Evolutionary conservation across 306 rosid species (phyloP).

Genomic region (Canavalia ensiformis): DNA sequence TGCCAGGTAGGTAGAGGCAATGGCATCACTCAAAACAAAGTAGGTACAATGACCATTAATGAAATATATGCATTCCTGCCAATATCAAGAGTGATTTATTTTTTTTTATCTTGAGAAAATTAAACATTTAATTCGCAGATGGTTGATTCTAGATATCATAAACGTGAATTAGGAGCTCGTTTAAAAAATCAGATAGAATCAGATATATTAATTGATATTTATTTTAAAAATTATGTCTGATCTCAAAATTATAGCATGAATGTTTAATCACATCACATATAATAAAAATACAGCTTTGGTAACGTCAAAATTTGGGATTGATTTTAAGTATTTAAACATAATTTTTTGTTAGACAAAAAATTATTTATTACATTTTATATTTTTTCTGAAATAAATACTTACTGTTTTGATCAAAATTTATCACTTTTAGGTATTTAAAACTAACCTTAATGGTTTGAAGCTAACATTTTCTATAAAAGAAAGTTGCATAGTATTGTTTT

Average conservation of each 20-base stretch:
- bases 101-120: background rate
- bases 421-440: too few species aligned
- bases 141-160: background rate
- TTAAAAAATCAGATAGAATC: background rate
- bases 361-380: too few species aligned
- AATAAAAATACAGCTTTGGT: too few species aligned
- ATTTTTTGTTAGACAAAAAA: too few species aligned
- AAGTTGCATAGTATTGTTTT: too few species aligned
- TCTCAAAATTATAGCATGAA: background rate
- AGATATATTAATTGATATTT: background rate
- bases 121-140: background rate
- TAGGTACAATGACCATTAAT: background rate
- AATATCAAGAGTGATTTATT: background rate
- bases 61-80: background rate
- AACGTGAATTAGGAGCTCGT: background rate
- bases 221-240: background rate
- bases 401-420: too few species aligned
- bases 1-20: constrained; percentile 1
- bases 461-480: too few species aligned
- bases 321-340: too few species aligned
- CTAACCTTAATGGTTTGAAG: too few species aligned
- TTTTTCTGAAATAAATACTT: too few species aligned
- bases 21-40: background rate
- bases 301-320: too few species aligned
- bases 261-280: background rate